phyloP scores from a whole-genome alignment of 1,139 yeast species.

The Saccharomyces hybrid region DNA sequence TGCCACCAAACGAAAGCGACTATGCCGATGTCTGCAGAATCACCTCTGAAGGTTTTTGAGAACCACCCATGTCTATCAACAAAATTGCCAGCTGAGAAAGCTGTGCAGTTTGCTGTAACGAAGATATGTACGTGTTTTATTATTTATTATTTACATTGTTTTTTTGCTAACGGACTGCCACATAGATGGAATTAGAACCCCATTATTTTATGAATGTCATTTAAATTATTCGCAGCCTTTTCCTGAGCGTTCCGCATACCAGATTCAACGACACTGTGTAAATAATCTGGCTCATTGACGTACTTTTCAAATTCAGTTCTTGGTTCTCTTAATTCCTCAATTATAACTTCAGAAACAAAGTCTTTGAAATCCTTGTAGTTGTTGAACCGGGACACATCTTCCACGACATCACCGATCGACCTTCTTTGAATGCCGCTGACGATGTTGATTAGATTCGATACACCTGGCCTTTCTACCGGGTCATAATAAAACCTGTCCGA shows the following conservation, averaged over 20 bases:
- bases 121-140: slow-evolving; percentile 39
- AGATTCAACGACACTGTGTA: slow-evolving; percentile 43
- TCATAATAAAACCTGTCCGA: slow-evolving; percentile 65
- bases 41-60: neutral
- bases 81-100: neutral
- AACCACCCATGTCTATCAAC: neutral
- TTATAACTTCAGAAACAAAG: slow-evolving; percentile 53
- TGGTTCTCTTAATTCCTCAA: slow-evolving; percentile 52
- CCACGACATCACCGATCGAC: slow-evolving; percentile 40
- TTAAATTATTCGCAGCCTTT: slow-evolving; percentile 52
- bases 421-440: slow-evolving; percentile 58
- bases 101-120: slow-evolving; percentile 37
- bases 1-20: too few relatives aligned
- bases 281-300: slow-evolving; percentile 44
- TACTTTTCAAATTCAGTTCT: slow-evolving; percentile 47
- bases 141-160: slow-evolving; percentile 56
- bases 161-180: slow-evolving; percentile 36
- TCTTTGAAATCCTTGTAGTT: slow-evolving; percentile 68
- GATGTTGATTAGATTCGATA: slow-evolving; percentile 69
- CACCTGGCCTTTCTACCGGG: slow-evolving; percentile 70
- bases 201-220: slow-evolving; percentile 47
- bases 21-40: too few relatives aligned
- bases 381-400: slow-evolving; percentile 31
- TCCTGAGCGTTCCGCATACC: slow-evolving; percentile 62
- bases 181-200: slow-evolving; percentile 44